phyloP scores from a whole-genome alignment of 805 yeast genomes.

The Lipomyces lipofer region DNA sequence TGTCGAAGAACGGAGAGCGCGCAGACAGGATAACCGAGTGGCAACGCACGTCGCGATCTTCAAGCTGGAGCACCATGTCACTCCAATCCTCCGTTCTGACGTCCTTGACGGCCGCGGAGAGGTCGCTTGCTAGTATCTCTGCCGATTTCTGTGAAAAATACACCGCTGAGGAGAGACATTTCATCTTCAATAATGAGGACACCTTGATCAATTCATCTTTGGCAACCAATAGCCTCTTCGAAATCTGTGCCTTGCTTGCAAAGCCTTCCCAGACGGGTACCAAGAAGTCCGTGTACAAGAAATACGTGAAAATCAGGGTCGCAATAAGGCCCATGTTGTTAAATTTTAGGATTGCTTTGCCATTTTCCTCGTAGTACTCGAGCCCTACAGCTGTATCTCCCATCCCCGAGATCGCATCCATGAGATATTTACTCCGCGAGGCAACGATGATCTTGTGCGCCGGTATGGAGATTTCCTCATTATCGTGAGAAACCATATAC shows the following conservation, averaged over 20 bases:
- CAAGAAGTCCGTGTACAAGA: constrained; percentile 51
- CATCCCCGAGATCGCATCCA: constrained; percentile 24
- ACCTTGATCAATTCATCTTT: constrained; percentile 35
- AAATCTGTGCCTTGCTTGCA: constrained; percentile 32
- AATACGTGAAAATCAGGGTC: constrained; percentile 48
- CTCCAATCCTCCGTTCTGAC: constrained; percentile 17
- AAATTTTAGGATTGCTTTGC: constrained; percentile 8
- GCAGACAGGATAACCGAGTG: constrained; percentile 53
- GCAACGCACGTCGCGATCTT: constrained; percentile 46
- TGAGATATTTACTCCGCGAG: constrained; percentile 31
- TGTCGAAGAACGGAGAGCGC: constrained; percentile 65
- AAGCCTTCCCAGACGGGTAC: constrained; percentile 49
- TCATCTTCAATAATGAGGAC: constrained; percentile 27
- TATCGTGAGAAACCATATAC: constrained; percentile 22
- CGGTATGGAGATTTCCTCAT: constrained; percentile 25
- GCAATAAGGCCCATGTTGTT: constrained; percentile 31
- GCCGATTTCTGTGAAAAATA: constrained; percentile 19
- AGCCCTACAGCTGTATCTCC: neutral
- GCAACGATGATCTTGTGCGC: constrained; percentile 25
- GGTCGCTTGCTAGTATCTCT: constrained; percentile 12
- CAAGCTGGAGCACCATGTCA: constrained; percentile 51
- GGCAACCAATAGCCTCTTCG: constrained; percentile 22
- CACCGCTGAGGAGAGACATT: constrained; percentile 27
- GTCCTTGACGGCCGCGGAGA: constrained; percentile 14
- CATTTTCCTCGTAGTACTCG: neutral